phyloP scores from a whole-genome alignment of 768 basidiomycete genomes.

The Mrakia gelida region DNA sequence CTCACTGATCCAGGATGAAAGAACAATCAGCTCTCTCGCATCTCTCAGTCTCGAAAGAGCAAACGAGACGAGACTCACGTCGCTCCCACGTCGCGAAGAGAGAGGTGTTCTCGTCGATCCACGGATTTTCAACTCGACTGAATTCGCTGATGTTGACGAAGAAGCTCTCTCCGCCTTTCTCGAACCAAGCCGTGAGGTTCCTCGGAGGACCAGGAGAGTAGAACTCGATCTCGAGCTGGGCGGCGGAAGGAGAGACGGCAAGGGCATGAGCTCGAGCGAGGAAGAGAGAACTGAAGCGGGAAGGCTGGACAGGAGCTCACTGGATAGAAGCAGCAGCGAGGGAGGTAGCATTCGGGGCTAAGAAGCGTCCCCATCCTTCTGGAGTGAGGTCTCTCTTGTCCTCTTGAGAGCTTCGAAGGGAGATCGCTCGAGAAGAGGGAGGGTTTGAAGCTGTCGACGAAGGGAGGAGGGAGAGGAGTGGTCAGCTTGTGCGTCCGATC shows the following conservation, averaged over 20 bases:
- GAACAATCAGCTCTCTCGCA: not conserved
- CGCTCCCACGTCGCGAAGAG: not conserved
- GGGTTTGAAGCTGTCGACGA: too few relatives aligned
- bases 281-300: not conserved
- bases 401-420: too few relatives aligned
- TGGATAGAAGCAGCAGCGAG: not conserved
- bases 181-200: constrained; percentile 1
- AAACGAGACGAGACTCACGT: not conserved
- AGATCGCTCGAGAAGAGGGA: not conserved
- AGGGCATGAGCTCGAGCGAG: not conserved
- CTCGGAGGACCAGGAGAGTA: not conserved
- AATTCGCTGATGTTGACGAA: not conserved
- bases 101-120: not conserved
- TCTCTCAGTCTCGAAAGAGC: not conserved
- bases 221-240: not conserved
- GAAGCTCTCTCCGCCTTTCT: not conserved
- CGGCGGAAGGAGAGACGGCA: not conserved
- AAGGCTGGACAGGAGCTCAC: not conserved
- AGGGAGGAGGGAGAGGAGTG: not conserved
- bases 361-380: not conserved
- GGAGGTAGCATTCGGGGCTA: not conserved
- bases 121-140: not conserved
- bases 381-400: not conserved
- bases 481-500: not conserved
- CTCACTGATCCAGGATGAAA: not conserved